Base-by-base conservation (phyloP, 2,329 filamentous ascomycete genomes). In the Nothophoma quercina region DNA sequence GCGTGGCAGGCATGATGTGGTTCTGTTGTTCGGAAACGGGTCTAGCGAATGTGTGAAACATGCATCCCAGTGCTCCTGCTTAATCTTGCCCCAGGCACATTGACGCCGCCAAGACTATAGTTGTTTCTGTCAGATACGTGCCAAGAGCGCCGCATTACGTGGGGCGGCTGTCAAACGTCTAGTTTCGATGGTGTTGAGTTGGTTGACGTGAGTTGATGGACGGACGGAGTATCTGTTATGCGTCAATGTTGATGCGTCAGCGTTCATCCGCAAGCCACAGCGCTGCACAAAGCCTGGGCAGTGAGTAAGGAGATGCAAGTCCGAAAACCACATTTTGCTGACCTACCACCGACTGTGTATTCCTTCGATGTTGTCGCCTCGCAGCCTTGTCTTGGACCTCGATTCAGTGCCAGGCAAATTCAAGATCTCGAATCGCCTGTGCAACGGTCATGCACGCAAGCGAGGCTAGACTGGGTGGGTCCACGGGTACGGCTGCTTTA, bases 11-110 rank as follows among this genome's bases (percentile, higher is more conserved):
- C 30, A 43, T 43, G 23, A 41, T 44, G 48, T 50, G 49, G 53
- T 48, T 57, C 35, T 55, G 22, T 34, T 44, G 35, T 19, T 34
- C 39, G 40, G 34, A 35, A 41, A 45, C 34, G 21, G 47, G 49
- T 46, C 51, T 49, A 60, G 51, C 41, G 47, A 36, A 23, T 19
- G 43, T 50, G 39, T 65, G 66, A 66, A 68, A 65, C 63, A 49
- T 57, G 54, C 51, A 56, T 52, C 49, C 38, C 42, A 50, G 25
- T 35, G 40, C 46, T 58, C 59, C 52, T 60, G 43, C 8, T 39
- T 33, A 56, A 58, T 49, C 38, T 62, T 53, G 33, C 29, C 39
- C 23, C 23, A 46, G 43, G 36, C 35, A 41, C 41, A 51, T 42
- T 52, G 50, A 41, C 55, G 53, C 54, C 22, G 61, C 64, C 64